Conservation (phyloP, 768 basidiomycete species). For the Megacollybia marginata region DNA sequence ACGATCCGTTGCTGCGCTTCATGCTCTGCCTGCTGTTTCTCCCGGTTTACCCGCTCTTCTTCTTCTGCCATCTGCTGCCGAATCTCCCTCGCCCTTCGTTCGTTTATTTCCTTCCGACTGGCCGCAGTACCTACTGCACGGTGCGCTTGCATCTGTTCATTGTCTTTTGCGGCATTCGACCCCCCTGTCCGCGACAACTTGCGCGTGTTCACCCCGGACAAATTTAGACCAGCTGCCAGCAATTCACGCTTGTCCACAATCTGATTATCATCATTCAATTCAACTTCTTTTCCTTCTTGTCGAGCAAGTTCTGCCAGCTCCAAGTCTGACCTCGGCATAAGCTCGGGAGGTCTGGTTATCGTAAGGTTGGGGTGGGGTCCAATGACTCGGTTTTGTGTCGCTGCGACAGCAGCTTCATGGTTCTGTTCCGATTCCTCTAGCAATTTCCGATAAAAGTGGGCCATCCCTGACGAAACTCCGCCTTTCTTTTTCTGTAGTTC, state of each 20-base stretch:
- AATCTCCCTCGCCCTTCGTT: conserved; percentile 74
- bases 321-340: conserved; percentile 58
- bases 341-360: conserved; percentile 65
- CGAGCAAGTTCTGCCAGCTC: conserved; percentile 66
- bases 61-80: conserved; percentile 75
- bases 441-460: conserved; percentile 75
- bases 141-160: conserved; percentile 39
- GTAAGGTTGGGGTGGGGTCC: conserved; percentile 65
- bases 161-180: conserved; percentile 13
- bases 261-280: conserved; percentile 95
- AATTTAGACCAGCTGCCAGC: conserved; percentile 85
- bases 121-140: conserved; percentile 84
- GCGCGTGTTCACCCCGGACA: conserved; percentile 77
- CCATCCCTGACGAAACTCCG: conserved; percentile 61
- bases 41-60: conserved; percentile 45
- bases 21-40: conserved; percentile 52
- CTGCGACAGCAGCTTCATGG: conserved; percentile 84
- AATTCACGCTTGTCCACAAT: conserved; percentile 95
- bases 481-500: conserved; percentile 58
- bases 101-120: conserved; percentile 72
- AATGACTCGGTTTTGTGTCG: conserved; percentile 51
- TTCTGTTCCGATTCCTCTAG: conserved; percentile 73
- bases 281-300: conserved; percentile 76
- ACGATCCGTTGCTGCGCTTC: conserved; percentile 62
- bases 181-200: conserved; percentile 40